Conservation (phyloP, 306 rosid genomes). For the Malus fusca region DNA sequence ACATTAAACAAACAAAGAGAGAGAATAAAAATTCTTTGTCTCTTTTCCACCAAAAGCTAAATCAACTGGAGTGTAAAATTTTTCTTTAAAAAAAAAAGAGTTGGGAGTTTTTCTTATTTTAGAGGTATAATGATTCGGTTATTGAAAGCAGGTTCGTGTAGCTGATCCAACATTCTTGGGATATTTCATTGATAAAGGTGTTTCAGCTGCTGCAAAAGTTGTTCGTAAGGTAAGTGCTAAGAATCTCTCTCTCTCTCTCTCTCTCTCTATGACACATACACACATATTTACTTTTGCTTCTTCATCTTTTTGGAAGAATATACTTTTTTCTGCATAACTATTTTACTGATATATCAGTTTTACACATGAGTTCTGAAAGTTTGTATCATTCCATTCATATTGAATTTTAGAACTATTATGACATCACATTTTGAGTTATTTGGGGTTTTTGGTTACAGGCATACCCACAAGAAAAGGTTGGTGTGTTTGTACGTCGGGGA, state of each 20-base stretch:
- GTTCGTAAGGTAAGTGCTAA: constrained; percentile 74
- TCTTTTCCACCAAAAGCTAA: background rate
- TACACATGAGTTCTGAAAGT: background rate
- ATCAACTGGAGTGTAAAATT: background rate
- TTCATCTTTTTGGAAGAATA: background rate
- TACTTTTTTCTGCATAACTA: background rate
- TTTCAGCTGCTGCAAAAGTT: constrained; percentile 90
- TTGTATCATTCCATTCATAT: background rate
- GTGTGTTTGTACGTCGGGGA: constrained; percentile 90
- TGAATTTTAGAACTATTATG: background rate
- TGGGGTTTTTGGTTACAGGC: constrained; percentile 49
- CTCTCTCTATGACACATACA: background rate
- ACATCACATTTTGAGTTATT: background rate
- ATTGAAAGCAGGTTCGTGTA: constrained; percentile 80
- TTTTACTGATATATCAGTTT: background rate
- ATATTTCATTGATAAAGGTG: constrained; percentile 93
- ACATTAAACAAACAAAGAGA: background rate
- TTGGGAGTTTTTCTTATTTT: constrained; percentile 2
- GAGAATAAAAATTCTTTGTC: background rate
- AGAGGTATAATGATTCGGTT: constrained; percentile 25
- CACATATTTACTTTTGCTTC: background rate
- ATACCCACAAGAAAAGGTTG: constrained; percentile 98
- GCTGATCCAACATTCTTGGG: constrained; percentile 96
- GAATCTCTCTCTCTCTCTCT: too few relatives aligned
- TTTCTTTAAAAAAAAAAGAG: background rate